Base-by-base conservation (phyloP, 345 rosid genomes). In the Hypericum perforatum region DNA sequence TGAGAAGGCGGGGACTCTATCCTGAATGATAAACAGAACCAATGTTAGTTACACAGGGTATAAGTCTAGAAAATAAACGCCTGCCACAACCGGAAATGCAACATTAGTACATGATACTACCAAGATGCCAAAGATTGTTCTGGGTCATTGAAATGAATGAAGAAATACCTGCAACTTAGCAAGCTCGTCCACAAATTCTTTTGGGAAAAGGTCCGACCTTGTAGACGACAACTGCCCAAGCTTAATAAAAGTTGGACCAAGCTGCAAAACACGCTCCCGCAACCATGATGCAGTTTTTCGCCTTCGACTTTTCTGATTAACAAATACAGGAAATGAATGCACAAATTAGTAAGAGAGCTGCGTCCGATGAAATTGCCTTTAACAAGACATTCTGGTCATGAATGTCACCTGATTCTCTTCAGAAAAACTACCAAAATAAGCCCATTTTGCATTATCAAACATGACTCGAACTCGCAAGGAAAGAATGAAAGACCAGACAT, bases 161-260 rank as follows among this genome's bases (percentile, higher is more conserved):
- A 52, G 16, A 55, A 37, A 49, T 76, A 83, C 97, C 95, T 91
- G 98, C 69, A 91, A 74, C 80, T 91, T 91, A 67, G 98, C 81
- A 61, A 91, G 96, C 77, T 91, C 98, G 57, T 91, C 95, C 43
- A 87, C 96, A 59, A 82, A 87, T 66, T 91, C 96, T 1, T 74
- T 82, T 0, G 98, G 95, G 69, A 91, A 87, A 48, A 91, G 67
- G 61, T 91, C 98, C 4, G 98, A 91, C 59, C 98, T 81, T 29
- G 98, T 91, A 0, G 98, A 91, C 44, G 95, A 91, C 69, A 82
- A 59, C 65, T 91, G 98, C 57, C 98, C 98, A 8, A 91, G 82
- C 72, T 91, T 91, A 63, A 91, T 91, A 65, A 91, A 87, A 54
- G 98, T 91, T 12, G 98, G 98, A 53, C 98, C 98, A 50, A 91